Base-by-base conservation (phyloP, 2,329 filamentous ascomycete species). In the Colletotrichum echinochloae region DNA sequence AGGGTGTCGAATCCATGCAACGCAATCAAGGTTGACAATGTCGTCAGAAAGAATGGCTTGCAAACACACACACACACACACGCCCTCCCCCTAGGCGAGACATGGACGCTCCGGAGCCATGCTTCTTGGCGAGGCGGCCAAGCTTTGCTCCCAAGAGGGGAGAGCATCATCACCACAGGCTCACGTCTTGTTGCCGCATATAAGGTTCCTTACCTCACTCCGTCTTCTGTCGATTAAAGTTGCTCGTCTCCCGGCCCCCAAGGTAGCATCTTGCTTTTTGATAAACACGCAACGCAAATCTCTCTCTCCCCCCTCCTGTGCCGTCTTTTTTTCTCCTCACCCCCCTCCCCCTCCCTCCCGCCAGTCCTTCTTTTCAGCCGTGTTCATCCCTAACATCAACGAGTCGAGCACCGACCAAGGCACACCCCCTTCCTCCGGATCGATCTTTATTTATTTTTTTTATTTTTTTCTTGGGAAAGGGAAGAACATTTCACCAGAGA, bases 81-180 rank as follows among this genome's bases (percentile, higher is more conserved):
- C 65, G 12, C 37, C 14, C 37, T 3, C 35, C n/a, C 30, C 65
- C 63, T 70, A 62, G 67, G 63, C 67, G 67, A 70, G 67, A 26
- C 67, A 56, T 67, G 63, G 63, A 62, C 64, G 67, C 67, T 70
- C 67, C 63, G 67, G 54, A 70, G 67, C 67, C 67, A 67, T 57
- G 64, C 63, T 67, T 33, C 67, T 70, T 70, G 67, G 67, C 67
- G 64, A 70, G 57, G 67, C 67, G 67, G 67, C 67, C 67, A 70
- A 70, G 67, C 56, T 61, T 65, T 56, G 28, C 57, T 48, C 39
- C 67, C 67, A 62, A 67, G 67, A 67, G 41, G 67, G 62, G 35
- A 70, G 59, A 70, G 46, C 67, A 70, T 70, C 67, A 59, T 62
- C 56, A 52, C 23, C n/a, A n/a, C n/a, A n/a, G 11, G 28, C 28